phyloP scores from a whole-genome alignment of 106 monocot genomes.

The Allium sativum region DNA sequence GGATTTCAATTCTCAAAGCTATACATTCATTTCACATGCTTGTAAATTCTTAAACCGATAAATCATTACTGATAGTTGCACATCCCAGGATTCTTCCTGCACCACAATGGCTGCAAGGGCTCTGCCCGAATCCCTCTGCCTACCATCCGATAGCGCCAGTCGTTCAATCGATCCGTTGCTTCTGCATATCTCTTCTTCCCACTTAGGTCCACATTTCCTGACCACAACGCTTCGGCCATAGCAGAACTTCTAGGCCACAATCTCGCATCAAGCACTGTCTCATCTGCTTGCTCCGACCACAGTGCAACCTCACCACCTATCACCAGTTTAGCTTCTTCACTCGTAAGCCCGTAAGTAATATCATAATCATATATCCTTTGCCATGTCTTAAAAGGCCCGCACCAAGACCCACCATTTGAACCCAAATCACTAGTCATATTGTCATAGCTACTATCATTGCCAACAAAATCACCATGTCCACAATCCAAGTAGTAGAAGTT shows the following conservation, averaged over 20 bases:
- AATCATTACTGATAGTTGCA: slow-evolving; percentile 26
- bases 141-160: slow-evolving; percentile 87
- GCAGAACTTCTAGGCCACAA: slow-evolving; percentile 87
- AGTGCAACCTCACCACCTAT: slow-evolving; percentile 88
- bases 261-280: slow-evolving; percentile 54
- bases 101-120: slow-evolving; percentile 92
- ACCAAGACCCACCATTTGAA: slow-evolving; percentile 69
- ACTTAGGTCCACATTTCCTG: slow-evolving; percentile 41
- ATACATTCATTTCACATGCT: too few relatives aligned
- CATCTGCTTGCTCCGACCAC: slow-evolving; percentile 88
- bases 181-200: slow-evolving; percentile 63
- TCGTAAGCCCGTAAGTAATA: slow-evolving; percentile 12
- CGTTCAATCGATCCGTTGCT: slow-evolving; percentile 69
- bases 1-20: too few relatives aligned
- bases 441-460: slow-evolving; percentile 81
- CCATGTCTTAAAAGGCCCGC: slow-evolving; percentile 28
- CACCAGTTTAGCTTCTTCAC: slow-evolving; percentile 47
- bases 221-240: slow-evolving; percentile 78
- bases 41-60: too few relatives aligned
- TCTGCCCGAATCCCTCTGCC: slow-evolving; percentile 59
- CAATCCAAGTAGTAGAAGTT: slow-evolving; percentile 96
- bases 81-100: slow-evolving; percentile 52
- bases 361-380: slow-evolving; percentile 21
- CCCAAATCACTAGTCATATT: slow-evolving; percentile 26
- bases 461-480: slow-evolving; percentile 70